Conservation (phyloP, 140 eudicot species). For the Ambrosia hybrid region DNA sequence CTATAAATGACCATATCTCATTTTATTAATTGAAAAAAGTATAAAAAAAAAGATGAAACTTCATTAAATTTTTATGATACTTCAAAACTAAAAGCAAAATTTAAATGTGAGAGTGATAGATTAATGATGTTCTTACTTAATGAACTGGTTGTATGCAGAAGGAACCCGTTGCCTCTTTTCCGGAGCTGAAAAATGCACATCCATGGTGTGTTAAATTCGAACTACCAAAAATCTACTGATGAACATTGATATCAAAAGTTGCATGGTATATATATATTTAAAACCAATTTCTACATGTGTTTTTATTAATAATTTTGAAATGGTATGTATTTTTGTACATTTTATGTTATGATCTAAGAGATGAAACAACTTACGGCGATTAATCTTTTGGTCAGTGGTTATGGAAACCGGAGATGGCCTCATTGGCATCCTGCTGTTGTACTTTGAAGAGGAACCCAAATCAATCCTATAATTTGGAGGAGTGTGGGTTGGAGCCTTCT, state of each 20-base stretch:
- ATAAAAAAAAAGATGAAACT: not conserved
- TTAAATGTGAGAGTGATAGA: not conserved
- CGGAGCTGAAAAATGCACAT: slow-evolving; percentile 53
- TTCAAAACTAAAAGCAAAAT: not conserved
- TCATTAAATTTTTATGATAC: not conserved
- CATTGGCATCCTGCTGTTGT: slow-evolving; percentile 50
- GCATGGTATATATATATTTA: not conserved
- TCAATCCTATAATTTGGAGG: slow-evolving; percentile 54
- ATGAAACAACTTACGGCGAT: slow-evolving; percentile 50
- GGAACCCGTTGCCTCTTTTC: slow-evolving; percentile 94
- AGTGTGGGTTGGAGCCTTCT: slow-evolving; percentile 50
- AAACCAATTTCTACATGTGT: not conserved
- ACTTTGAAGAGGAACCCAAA: slow-evolving; percentile 56
- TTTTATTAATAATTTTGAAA: not conserved
- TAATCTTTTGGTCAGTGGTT: slow-evolving; percentile 48
- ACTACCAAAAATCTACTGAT: not conserved
- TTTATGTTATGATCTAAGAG: not conserved
- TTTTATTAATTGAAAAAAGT: not conserved
- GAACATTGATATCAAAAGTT: not conserved
- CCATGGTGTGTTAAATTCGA: not conserved
- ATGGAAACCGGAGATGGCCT: slow-evolving; percentile 32
- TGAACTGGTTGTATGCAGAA: slow-evolving; percentile 87
- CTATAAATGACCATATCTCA: slow-evolving; percentile 29
- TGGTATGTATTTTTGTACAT: not conserved
- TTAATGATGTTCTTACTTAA: slow-evolving; percentile 43